Evolutionary conservation across 441 rosid genomes (phyloP).

Genomic region (Mallotus repandus): DNA sequence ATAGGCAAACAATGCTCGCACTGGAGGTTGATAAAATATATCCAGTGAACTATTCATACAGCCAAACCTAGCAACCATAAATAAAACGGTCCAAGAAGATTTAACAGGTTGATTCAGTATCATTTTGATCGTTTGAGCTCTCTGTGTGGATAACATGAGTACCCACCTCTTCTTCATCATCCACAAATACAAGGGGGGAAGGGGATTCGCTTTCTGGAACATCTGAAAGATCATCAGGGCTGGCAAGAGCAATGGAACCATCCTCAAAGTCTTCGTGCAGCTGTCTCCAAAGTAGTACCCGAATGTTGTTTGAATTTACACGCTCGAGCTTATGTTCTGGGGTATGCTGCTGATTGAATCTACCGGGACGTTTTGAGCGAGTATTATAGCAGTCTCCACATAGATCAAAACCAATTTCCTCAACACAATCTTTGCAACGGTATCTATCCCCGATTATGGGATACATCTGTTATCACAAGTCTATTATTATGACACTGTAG

Average conservation of each 20-base stretch:
- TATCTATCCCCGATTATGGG: conserved; percentile 77
- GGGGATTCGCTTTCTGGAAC: conserved; percentile 20
- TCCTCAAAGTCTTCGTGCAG: neutral
- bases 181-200: neutral
- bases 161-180: conserved; percentile 7
- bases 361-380: conserved; percentile 57
- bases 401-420: conserved; percentile 72
- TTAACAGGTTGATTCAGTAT: neutral
- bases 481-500: neutral
- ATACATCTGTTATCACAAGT: conserved; percentile 41
- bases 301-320: neutral
- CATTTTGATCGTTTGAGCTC: conserved; percentile 21
- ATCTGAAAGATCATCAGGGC: conserved; percentile 17
- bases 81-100: neutral
- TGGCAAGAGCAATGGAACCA: conserved; percentile 1
- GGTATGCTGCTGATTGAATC: conserved; percentile 85
- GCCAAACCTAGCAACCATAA: neutral
- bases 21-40: neutral
- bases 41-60: neutral
- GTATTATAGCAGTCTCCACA: conserved; percentile 72
- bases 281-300: conserved; percentile 3
- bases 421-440: conserved; percentile 62
- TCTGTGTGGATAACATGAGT: neutral
- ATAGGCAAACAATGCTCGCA: too few species aligned
- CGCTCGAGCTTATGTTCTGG: conserved; percentile 61